These are phyloP conservation scores for Cladorrhinum sp. DNA, from an alignment of 2,329 filamentous ascomycete species.

Conservation along the genomic window DNA sequence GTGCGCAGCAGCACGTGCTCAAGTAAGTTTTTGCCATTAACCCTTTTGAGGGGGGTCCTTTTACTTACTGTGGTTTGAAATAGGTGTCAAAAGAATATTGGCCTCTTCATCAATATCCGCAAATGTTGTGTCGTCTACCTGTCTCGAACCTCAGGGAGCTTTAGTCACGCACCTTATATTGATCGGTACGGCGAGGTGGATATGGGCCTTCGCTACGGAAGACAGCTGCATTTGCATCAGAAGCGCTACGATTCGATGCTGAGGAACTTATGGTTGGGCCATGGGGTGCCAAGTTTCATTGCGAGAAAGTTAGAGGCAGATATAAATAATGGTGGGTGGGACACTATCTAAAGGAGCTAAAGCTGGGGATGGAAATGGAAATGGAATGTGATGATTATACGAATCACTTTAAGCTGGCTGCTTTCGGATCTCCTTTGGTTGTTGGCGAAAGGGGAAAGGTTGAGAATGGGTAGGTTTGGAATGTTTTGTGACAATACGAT, in stretches of 20 bases:
- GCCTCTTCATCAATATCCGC: slow-evolving; percentile 94
- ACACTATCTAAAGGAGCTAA: slow-evolving; percentile 63
- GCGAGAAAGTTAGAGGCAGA: slow-evolving; percentile 88
- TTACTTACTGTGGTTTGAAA: slow-evolving; percentile 21
- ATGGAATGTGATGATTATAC: too few species aligned
- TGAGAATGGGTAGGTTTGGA: too few species aligned
- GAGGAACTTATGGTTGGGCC: slow-evolving; percentile 79
- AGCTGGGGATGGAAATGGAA: too few species aligned
- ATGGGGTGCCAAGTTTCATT: slow-evolving; percentile 85
- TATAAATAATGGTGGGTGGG: slow-evolving; percentile 97
- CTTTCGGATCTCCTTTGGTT: too few species aligned
- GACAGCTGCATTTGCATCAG: slow-evolving; percentile 90
- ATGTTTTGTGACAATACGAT: too few species aligned
- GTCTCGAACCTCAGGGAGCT: slow-evolving; percentile 78
- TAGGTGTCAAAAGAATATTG: slow-evolving; percentile 84
- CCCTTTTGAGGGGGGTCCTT: not conserved
- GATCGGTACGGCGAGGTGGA: slow-evolving; percentile 96
- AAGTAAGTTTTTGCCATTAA: slow-evolving; percentile 56
- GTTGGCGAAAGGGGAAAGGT: too few species aligned
- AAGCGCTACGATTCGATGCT: slow-evolving; percentile 88
- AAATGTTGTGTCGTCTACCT: slow-evolving; percentile 92
- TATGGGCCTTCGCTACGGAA: slow-evolving; percentile 79
- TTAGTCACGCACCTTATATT: slow-evolving; percentile 84
- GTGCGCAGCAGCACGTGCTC: slow-evolving; percentile 85
- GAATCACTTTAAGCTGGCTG: too few species aligned